A percentile compares a stretch with the other conserved stretches of the same genome.
These are phyloP conservation scores for Penicillium capsulatum DNA, from an alignment of 2,329 filamentous ascomycete genomes.

Conservation along the genomic window DNA sequence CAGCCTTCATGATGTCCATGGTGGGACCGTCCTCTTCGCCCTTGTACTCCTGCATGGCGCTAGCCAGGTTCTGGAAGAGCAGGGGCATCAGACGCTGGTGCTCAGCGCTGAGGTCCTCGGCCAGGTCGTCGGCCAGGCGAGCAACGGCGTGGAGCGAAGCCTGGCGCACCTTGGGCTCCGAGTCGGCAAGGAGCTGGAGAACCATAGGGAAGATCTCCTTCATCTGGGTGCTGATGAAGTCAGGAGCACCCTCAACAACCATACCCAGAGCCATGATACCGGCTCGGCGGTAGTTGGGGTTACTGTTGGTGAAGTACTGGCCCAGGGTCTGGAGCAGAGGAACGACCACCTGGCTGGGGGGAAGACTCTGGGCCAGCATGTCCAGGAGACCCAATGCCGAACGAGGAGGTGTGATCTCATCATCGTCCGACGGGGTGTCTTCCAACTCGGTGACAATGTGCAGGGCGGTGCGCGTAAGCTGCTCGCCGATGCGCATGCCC, in stretches of 20 bases:
- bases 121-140: conserved; percentile 85
- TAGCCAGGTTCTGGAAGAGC: conserved; percentile 82
- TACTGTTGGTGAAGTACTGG: conserved; percentile 68
- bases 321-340: conserved; percentile 84
- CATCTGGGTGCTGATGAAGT: conserved; percentile 94
- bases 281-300: conserved; percentile 78
- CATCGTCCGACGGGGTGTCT: conserved; percentile 63
- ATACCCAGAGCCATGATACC: conserved; percentile 89
- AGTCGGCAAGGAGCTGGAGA: conserved; percentile 74
- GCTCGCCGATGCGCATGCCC: conserved; percentile 77
- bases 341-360: conserved; percentile 89
- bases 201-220: conserved; percentile 79
- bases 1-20: conserved; percentile 80
- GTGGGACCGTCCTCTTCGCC: conserved; percentile 66
- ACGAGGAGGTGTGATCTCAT: conserved; percentile 79
- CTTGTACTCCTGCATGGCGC: conserved; percentile 66
- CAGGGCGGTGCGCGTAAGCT: conserved; percentile 81
- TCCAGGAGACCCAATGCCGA: conserved; percentile 85
- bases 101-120: conserved; percentile 81
- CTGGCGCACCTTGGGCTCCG: conserved; percentile 77
- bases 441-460: conserved; percentile 87
- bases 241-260: conserved; percentile 92
- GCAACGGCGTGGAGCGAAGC: conserved; percentile 84
- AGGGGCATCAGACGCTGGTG: conserved; percentile 80
- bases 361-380: conserved; percentile 79